phyloP scores from a whole-genome alignment of 2,329 filamentous ascomycete genomes.

The Calonectria montana region DNA sequence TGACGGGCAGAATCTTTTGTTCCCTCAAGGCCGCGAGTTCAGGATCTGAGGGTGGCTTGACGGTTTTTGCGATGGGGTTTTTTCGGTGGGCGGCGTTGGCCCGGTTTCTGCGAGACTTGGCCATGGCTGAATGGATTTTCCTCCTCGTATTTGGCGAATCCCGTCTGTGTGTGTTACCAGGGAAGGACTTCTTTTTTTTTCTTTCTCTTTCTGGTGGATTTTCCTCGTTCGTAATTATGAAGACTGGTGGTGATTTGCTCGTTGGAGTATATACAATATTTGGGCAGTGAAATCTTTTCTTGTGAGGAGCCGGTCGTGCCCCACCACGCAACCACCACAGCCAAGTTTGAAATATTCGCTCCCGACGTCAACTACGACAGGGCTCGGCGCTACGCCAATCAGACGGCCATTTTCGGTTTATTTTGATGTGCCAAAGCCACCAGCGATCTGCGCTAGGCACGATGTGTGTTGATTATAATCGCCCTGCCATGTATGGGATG shows the following conservation, averaged over 20 bases:
- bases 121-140: constrained; percentile 57
- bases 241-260: neutral
- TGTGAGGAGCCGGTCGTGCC: constrained; percentile 17
- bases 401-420: neutral
- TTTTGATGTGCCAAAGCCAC: neutral
- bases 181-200: no score
- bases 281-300: constrained; percentile 12
- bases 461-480: neutral
- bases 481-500: neutral
- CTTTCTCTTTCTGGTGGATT: no score
- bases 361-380: neutral
- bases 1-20: constrained; percentile 70
- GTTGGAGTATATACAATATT: neutral
- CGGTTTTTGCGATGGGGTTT: constrained; percentile 67
- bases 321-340: constrained; percentile 21
- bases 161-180: neutral
- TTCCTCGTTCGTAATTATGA: neutral
- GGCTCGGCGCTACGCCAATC: neutral
- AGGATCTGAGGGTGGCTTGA: constrained; percentile 72
- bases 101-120: constrained; percentile 68
- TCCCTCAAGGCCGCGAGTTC: constrained; percentile 73
- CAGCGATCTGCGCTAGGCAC: neutral
- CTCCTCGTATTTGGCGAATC: neutral
- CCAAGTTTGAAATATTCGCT: neutral
- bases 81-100: constrained; percentile 60